Evolutionary conservation across 2,329 filamentous ascomycete species (phyloP).

Genomic region (Cladosporium sp.): DNA sequence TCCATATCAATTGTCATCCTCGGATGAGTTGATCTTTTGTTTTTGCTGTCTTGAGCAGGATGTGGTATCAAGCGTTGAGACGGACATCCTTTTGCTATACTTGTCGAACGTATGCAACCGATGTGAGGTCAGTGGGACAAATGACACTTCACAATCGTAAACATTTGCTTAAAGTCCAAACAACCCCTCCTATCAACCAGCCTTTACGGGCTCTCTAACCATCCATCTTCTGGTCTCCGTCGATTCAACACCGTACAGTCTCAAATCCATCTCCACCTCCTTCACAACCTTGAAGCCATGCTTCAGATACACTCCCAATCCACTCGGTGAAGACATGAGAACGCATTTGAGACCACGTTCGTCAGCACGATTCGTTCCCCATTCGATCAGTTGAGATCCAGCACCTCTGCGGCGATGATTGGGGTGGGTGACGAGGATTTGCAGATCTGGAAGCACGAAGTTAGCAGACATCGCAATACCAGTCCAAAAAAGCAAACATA

Average conservation of each 20-base stretch:
- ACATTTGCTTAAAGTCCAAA: too few species aligned
- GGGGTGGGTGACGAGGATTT: slow-evolving; percentile 33
- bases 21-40: not conserved
- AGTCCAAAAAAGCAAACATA: slow-evolving; percentile 12
- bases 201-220: slow-evolving; percentile 1
- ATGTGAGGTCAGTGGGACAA: too few species aligned
- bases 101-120: too few species aligned
- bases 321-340: slow-evolving; percentile 32
- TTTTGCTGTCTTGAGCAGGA: too few species aligned
- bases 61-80: too few species aligned
- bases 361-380: slow-evolving; percentile 38
- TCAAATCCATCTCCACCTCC: slow-evolving; percentile 19
- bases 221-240: slow-evolving; percentile 16
- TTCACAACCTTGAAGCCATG: slow-evolving; percentile 29
- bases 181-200: too few species aligned
- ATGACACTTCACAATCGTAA: too few species aligned
- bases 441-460: slow-evolving; percentile 18
- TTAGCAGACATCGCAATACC: not conserved
- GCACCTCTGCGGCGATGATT: slow-evolving; percentile 38
- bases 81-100: too few species aligned
- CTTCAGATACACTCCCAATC: slow-evolving; percentile 33
- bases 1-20: not conserved
- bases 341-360: slow-evolving; percentile 30
- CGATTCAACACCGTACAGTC: slow-evolving; percentile 22
- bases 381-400: slow-evolving; percentile 34